Percentiles rank a stretch among this genome's conserved stretches.
These are phyloP conservation scores for Elongisporangium anandrum DNA, from an alignment of 352 stramenopile genomes.

Conservation along the genomic window DNA sequence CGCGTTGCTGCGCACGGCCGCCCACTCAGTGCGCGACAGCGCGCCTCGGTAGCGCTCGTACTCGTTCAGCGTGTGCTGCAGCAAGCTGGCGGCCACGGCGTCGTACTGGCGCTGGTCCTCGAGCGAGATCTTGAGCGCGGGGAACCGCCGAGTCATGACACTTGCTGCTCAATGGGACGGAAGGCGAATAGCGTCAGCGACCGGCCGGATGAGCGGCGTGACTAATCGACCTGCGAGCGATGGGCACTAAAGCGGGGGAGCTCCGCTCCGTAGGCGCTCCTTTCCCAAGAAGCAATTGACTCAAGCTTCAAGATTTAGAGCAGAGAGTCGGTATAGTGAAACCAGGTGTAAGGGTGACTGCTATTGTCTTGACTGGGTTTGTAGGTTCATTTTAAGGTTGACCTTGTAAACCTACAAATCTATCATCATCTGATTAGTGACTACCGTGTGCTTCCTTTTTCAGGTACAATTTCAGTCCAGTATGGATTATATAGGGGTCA, in stretches of 20 bases:
- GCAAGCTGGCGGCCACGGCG: conserved; percentile 3
- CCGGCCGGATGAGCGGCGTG: background rate
- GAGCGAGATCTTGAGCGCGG: conserved; percentile 15
- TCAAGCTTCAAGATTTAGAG: background rate
- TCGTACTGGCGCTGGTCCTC: conserved; percentile 30
- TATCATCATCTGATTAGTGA: background rate
- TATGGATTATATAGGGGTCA: too few relatives aligned
- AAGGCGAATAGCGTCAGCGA: background rate
- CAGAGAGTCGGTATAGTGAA: background rate
- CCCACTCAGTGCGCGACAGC: conserved; percentile 21
- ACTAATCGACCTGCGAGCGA: background rate
- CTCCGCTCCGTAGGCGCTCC: background rate
- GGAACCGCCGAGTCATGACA: conserved; percentile 9
- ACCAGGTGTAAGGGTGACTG: background rate
- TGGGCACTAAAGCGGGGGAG: background rate
- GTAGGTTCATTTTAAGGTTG: background rate
- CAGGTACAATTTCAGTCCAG: too few relatives aligned
- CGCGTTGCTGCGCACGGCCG: conserved; percentile 28
- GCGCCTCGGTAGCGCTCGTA: conserved; percentile 13
- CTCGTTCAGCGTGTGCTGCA: conserved; percentile 20
- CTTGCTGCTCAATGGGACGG: background rate
- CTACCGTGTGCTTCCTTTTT: too few relatives aligned
- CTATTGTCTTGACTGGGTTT: background rate
- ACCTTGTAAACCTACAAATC: background rate
- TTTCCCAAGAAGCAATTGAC: background rate